phyloP scores from a whole-genome alignment of 768 basidiomycete genomes.

The Russula griseocarnosa region DNA sequence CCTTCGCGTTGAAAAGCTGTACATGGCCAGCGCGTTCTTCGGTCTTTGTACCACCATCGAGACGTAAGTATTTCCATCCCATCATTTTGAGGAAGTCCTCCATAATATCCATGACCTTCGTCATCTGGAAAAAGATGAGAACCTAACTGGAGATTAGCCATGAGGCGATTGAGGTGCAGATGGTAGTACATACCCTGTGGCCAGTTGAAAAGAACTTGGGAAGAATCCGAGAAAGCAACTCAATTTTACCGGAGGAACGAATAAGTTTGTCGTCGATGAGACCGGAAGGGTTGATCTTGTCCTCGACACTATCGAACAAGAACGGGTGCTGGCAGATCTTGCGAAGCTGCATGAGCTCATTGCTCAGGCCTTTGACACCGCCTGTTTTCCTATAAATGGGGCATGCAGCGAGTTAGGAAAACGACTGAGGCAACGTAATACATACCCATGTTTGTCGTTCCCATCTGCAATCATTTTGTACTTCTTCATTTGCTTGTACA shows the following conservation, averaged over 20 bases:
- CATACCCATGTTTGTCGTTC: constrained; percentile 69
- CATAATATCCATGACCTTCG: constrained; percentile 98
- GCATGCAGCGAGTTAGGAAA: neutral
- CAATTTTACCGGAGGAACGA: constrained; percentile 89
- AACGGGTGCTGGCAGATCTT: constrained; percentile 99
- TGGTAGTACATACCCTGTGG: constrained; percentile 61
- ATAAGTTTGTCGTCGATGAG: constrained; percentile 81
- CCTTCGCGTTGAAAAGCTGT: constrained; percentile 81
- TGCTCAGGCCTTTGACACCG: constrained; percentile 86
- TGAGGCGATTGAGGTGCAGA: constrained; percentile 10
- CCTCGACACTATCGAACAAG: constrained; percentile 92
- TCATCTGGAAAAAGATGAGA: constrained; percentile 99
- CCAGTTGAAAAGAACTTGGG: constrained; percentile 93
- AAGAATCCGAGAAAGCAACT: constrained; percentile 82
- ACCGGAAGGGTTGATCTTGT: constrained; percentile 82
- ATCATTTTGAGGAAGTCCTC: constrained; percentile 90
- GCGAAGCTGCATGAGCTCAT: constrained; percentile 95
- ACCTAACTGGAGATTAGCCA: constrained; percentile 46
- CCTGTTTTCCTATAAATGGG: constrained; percentile 50
- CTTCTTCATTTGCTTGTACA: constrained; percentile 98
- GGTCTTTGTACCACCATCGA: constrained; percentile 96
- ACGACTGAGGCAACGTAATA: constrained; percentile 16
- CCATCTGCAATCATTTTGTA: constrained; percentile 94
- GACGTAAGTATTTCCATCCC: constrained; percentile 81
- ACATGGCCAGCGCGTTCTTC: constrained; percentile 90